Evolutionary conservation across 2,329 filamentous ascomycete genomes (phyloP).

Genomic region (Stagonosporopsis vannaccii): DNA sequence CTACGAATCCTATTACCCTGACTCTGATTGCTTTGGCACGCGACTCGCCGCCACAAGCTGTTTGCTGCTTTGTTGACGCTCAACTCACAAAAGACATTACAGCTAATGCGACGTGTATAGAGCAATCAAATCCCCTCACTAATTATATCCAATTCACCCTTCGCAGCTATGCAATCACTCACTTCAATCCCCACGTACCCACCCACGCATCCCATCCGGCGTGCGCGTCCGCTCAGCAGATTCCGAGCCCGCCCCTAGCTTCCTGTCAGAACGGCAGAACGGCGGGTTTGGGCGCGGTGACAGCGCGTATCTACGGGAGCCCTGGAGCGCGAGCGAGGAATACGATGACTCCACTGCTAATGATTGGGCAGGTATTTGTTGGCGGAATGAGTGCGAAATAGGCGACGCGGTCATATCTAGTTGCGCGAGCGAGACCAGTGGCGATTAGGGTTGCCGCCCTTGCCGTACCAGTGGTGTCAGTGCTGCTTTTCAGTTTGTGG

Average conservation of each 20-base stretch:
- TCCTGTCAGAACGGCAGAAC: slow-evolving; percentile 6
- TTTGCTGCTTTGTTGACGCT: too few relatives aligned
- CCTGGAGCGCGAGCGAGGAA: neutral
- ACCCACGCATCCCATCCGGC: neutral
- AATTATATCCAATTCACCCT: neutral
- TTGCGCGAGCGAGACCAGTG: neutral
- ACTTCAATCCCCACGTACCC: neutral
- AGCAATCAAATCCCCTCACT: too few relatives aligned
- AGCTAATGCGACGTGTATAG: too few relatives aligned
- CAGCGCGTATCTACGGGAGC: slow-evolving; percentile 5
- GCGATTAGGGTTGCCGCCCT: slow-evolving; percentile 2
- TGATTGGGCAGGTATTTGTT: slow-evolving; percentile 2
- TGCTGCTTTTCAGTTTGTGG: neutral
- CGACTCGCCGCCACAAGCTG: too few relatives aligned
- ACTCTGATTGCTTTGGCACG: too few relatives aligned
- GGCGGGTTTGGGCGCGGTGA: neutral
- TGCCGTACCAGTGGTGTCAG: neutral
- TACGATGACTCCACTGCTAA: neutral
- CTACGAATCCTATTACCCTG: too few relatives aligned
- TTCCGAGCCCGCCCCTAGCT: neutral
- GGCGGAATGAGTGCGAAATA: neutral
- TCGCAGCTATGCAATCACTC: neutral
- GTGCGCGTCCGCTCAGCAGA: neutral
- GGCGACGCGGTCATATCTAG: neutral
- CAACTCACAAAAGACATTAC: too few relatives aligned